Percentiles rank a stretch among this genome's conserved stretches.
Conservation (phyloP, 208 protist genomes). For the Wallacemonas sp. region DNA sequence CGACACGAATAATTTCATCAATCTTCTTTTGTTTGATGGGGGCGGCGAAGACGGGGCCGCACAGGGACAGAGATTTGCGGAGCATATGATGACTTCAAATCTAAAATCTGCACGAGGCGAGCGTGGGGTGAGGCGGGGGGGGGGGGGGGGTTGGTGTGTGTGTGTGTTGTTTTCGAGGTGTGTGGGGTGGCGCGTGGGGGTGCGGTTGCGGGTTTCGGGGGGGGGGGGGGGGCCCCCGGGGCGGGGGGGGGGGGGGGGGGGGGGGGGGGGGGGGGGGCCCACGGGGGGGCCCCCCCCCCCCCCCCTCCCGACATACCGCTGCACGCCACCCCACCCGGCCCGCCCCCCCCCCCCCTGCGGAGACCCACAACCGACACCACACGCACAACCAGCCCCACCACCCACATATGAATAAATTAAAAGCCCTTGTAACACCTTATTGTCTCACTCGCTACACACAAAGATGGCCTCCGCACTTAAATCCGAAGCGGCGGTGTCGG, state of each 20-base stretch:
- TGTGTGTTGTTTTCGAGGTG: neutral
- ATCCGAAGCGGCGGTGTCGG: slow-evolving; percentile 23
- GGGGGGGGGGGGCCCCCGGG: too few relatives aligned
- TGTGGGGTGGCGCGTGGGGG: neutral
- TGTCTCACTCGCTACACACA: neutral
- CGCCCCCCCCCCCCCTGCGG: neutral
- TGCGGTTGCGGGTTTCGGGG: neutral
- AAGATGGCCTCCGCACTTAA: slow-evolving; percentile 9
- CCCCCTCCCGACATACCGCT: too few relatives aligned
- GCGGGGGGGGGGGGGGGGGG: neutral
- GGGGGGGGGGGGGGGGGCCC: neutral
- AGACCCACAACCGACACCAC: neutral
- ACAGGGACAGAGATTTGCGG: neutral
- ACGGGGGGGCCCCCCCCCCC: too few relatives aligned
- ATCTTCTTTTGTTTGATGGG: slow-evolving; percentile 68
- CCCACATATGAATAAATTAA: neutral
- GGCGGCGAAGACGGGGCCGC: slow-evolving; percentile 39
- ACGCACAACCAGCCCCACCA: neutral
- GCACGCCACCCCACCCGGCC: neutral
- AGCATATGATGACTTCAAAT: too few relatives aligned
- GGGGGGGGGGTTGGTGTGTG: neutral
- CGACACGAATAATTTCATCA: slow-evolving; percentile 79
- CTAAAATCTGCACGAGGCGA: too few relatives aligned
- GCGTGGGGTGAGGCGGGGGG: too few relatives aligned
- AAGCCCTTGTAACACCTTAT: neutral